Conservation (phyloP, 2,329 filamentous ascomycete species). For the Microthyrium microscopicum region DNA sequence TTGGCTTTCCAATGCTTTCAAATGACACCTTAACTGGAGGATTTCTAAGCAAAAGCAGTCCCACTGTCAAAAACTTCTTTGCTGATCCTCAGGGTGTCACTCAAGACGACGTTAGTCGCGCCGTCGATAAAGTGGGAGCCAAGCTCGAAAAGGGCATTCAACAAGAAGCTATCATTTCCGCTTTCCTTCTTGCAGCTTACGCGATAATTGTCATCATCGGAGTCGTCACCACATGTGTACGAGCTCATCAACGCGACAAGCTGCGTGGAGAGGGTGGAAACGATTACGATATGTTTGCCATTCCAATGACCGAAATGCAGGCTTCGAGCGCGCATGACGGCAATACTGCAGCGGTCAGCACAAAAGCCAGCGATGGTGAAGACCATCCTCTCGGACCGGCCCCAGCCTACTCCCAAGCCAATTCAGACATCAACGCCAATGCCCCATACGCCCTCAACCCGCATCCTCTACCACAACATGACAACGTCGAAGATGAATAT, state of each 20-base stretch:
- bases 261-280: conserved; percentile 43
- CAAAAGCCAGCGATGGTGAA: not conserved
- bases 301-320: conserved; percentile 2
- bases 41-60: conserved; percentile 36
- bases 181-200: conserved; percentile 59
- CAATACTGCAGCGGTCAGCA: not conserved
- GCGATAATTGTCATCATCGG: conserved; percentile 62
- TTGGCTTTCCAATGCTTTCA: conserved; percentile 61
- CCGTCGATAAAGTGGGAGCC: conserved; percentile 52
- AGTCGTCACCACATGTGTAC: conserved; percentile 45
- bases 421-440: conserved; percentile 12
- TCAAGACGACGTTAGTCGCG: conserved; percentile 65
- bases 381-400: conserved; percentile 16
- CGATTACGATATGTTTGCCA: conserved; percentile 13
- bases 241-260: conserved; percentile 44
- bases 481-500: conserved; percentile 3
- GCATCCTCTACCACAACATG: conserved; percentile 8
- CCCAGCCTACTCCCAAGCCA: conserved; percentile 11
- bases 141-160: conserved; percentile 52
- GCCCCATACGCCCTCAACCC: conserved; percentile 8
- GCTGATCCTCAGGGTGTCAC: conserved; percentile 57
- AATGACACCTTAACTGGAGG: conserved; percentile 72
- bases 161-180: conserved; percentile 66
- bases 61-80: conserved; percentile 54
- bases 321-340: not conserved